Percentiles rank a stretch among this genome's conserved stretches.
These are phyloP conservation scores for Aspergillus haitiensis DNA, from an alignment of 495 filamentous ascomycete species.

Conservation along the genomic window DNA sequence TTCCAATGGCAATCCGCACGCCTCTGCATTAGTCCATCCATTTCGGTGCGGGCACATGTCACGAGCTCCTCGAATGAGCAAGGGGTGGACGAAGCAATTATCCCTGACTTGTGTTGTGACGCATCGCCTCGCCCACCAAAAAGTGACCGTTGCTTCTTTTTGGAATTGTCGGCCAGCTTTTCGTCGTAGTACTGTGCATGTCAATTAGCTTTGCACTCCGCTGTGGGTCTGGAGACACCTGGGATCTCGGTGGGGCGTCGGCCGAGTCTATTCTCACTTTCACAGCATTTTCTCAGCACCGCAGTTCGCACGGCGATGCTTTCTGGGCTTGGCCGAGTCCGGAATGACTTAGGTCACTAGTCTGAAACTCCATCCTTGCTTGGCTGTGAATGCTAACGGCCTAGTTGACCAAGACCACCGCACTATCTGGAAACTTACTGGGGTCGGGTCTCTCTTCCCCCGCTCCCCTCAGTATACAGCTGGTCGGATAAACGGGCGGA, in stretches of 20 bases:
- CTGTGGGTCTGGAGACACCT: background rate
- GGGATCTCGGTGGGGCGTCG: background rate
- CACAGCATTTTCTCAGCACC: background rate
- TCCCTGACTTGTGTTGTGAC: background rate
- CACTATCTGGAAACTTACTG: background rate
- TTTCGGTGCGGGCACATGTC: background rate
- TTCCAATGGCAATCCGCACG: background rate
- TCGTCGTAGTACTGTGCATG: background rate
- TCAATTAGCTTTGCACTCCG: background rate
- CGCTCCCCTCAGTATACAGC: background rate
- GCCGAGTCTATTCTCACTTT: background rate
- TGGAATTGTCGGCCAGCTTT: background rate
- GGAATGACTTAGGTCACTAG: background rate
- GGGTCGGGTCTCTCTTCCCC: background rate
- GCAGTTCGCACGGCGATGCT: background rate
- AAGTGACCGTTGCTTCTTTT: background rate
- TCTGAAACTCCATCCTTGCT: background rate
- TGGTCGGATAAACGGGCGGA: background rate
- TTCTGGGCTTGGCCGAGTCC: background rate
- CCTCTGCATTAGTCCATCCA: background rate
- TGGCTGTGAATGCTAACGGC: background rate
- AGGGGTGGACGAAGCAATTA: background rate
- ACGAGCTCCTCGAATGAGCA: background rate
- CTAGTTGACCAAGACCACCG: background rate
- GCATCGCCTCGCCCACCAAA: too few species aligned